Evolutionary conservation across 345 rosid genomes (phyloP), one percentile per base, ranked within the genome.

Genomic region (Bruguiera parviflora): DNA sequence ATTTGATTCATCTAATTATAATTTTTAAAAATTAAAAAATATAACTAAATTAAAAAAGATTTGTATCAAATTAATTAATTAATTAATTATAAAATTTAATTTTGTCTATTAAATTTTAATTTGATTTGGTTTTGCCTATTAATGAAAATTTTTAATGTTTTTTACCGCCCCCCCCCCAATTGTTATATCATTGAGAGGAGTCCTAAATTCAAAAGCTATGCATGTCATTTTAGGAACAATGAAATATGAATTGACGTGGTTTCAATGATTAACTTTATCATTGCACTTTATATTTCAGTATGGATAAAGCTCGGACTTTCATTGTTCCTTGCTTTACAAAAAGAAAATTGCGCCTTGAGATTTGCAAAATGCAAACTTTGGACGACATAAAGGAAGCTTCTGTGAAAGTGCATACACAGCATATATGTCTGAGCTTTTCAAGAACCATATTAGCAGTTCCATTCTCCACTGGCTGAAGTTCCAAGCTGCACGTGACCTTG

Each of bases 201-300:
- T 43, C 18, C 18, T 43, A 13, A 37, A 37, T 37, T 37, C 43
- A 8, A 37, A 9, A 37, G 43, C 43, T 8, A 8, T 37, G 8
- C 19, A 43, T 13, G 1, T 43, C 1, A 43, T 0, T 43, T 43
- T 15, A 3, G 19, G 49, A 43, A 43, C 4, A 13, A 13, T 43
- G 18, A 13, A 43, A 43, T 43, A 15, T 33, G 2, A 7, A 8
- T 3, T 43, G 16, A 3, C 15, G 55, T 18, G 49, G 3, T 10
- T 19, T 64, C 29, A 79, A 75, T 75, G 71, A 65, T 75, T 72
- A 58, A 74, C 71, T 79, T 79, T 75, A 70, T 76, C 57, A 69
- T 58, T 71, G 68, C 68, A 56, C 71, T 61, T 72, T 75, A 72
- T 56, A 22, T 56, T 53, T 39, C 63, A 71, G 69, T 55, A 55